Percentiles rank a stretch among this genome's conserved stretches.
Evolutionary conservation across 2,329 filamentous ascomycete species (phyloP).

Genomic region (Atkinsonella hypoxylon): DNA sequence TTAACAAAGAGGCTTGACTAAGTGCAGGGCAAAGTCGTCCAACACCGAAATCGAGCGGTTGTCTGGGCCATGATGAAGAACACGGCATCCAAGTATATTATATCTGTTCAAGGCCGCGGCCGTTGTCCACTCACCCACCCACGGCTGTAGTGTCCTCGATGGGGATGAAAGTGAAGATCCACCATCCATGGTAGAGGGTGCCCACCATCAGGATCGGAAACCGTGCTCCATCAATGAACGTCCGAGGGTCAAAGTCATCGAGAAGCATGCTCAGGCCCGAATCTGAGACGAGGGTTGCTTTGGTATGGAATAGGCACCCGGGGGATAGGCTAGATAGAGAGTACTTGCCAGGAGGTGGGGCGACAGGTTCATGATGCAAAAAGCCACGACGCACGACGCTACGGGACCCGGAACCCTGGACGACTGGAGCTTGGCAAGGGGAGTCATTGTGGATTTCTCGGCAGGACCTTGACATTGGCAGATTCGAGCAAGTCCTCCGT

Average conservation of each 20-base stretch:
- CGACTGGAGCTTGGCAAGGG: not conserved
- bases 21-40: not conserved
- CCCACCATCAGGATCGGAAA: constrained; percentile 3
- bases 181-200: constrained; percentile 2
- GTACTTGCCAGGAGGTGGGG: not conserved
- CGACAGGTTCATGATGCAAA: not conserved
- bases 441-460: not conserved
- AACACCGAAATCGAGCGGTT: not conserved
- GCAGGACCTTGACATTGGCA: not conserved
- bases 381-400: not conserved
- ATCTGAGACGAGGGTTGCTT: constrained; percentile 12
- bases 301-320: constrained; percentile 1
- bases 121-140: not conserved
- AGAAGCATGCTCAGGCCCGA: constrained; percentile 8
- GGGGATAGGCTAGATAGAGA: not conserved
- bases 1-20: not conserved
- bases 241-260: constrained; percentile 8
- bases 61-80: not conserved
- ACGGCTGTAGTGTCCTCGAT: not conserved
- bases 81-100: not conserved
- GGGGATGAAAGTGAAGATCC: not conserved
- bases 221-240: constrained; percentile 4
- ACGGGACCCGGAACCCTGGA: not conserved
- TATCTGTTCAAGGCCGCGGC: not conserved
- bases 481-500: not conserved